These are phyloP conservation scores for Lasiodiplodia sp. DNA, from an alignment of 2,329 filamentous ascomycete genomes.

Conservation along the genomic window DNA sequence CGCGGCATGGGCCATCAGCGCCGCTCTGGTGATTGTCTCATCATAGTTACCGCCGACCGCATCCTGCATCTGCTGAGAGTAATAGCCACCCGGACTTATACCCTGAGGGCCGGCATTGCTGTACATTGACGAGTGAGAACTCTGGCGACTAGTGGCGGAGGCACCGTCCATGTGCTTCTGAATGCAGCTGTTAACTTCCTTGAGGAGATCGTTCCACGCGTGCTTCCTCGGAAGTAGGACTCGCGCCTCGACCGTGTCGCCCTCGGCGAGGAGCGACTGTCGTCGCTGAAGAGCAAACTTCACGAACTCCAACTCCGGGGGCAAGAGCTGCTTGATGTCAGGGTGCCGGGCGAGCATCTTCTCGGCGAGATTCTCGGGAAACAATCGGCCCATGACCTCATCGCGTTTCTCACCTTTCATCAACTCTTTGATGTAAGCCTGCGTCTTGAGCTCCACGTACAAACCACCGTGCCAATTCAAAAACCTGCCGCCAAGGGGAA, in stretches of 20 bases:
- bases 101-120: slow-evolving; percentile 16
- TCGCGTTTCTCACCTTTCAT: slow-evolving; percentile 60
- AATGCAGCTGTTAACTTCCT: slow-evolving; percentile 63
- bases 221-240: slow-evolving; percentile 64
- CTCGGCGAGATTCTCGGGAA: slow-evolving; percentile 64
- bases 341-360: slow-evolving; percentile 62
- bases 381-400: slow-evolving; percentile 65
- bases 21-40: slow-evolving; percentile 33
- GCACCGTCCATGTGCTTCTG: slow-evolving; percentile 63
- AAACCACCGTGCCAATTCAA: slow-evolving; percentile 67
- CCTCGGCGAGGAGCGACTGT: slow-evolving; percentile 60
- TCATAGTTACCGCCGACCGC: slow-evolving; percentile 28
- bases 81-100: slow-evolving; percentile 19
- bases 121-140: slow-evolving; percentile 31
- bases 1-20: slow-evolving; percentile 34
- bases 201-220: slow-evolving; percentile 69
- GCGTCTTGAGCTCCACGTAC: slow-evolving; percentile 71
- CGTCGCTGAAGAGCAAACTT: slow-evolving; percentile 48
- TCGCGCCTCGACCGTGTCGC: slow-evolving; percentile 49
- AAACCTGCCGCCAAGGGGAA: slow-evolving; percentile 64
- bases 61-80: slow-evolving; percentile 18
- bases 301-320: slow-evolving; percentile 65
- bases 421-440: slow-evolving; percentile 62
- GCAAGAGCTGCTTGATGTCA: slow-evolving; percentile 60
- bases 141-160: slow-evolving; percentile 44